Percentiles rank a stretch among this genome's conserved stretches.
phyloP scores from a whole-genome alignment of 1,284 basidiomycete species.

The Leccinum angustisporum region DNA sequence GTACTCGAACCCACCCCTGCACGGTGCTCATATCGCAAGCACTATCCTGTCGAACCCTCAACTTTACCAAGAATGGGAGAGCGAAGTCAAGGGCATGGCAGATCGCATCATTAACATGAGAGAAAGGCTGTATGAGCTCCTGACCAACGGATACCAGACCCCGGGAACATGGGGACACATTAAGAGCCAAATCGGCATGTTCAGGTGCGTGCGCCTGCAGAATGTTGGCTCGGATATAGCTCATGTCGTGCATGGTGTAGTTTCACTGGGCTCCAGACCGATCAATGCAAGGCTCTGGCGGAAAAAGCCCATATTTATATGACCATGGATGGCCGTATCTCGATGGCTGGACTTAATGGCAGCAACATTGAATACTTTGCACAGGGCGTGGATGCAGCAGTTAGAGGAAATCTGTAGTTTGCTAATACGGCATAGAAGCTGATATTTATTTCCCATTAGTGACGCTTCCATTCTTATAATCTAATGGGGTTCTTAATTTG shows the following conservation, averaged over 20 bases:
- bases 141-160: conserved; percentile 82
- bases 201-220: conserved; percentile 53
- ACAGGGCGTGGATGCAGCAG: conserved; percentile 79
- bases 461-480: conserved; percentile 23
- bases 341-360: conserved; percentile 93
- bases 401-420: conserved; percentile 73
- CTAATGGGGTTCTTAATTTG: conserved; percentile 19
- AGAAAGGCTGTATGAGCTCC: conserved; percentile 75
- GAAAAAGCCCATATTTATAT: conserved; percentile 95
- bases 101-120: conserved; percentile 97
- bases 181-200: conserved; percentile 96
- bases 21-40: conserved; percentile 91
- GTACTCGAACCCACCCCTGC: conserved; percentile 98
- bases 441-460: conserved; percentile 12
- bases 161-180: conserved; percentile 97
- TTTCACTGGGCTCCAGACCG: conserved; percentile 83
- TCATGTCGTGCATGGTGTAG: conserved; percentile 38
- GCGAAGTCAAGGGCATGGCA: conserved; percentile 94
- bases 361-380: conserved; percentile 92
- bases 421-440: conserved; percentile 30
- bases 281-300: conserved; percentile 86
- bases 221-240: not conserved
- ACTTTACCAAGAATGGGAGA: conserved; percentile 87
- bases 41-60: conserved; percentile 77
- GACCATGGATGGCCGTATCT: conserved; percentile 88